These are phyloP conservation scores for Eimeria maxima DNA, from an alignment of 169 alveolate genomes.

Conservation along the genomic window DNA sequence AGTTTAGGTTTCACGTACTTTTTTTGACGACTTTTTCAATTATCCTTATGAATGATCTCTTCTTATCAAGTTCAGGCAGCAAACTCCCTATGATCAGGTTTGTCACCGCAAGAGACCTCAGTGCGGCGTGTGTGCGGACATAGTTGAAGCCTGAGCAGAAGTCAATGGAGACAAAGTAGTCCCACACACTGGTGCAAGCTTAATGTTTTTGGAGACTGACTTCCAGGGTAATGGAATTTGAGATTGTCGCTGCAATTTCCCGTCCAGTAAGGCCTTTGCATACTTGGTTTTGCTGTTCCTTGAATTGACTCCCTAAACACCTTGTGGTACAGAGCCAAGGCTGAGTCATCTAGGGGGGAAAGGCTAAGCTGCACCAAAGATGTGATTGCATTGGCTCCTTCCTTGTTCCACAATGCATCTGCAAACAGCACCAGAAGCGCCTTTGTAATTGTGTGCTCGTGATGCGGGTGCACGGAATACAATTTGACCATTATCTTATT, in stretches of 20 bases:
- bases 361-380: background rate
- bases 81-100: slow-evolving; percentile 58
- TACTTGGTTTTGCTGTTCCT: slow-evolving; percentile 40
- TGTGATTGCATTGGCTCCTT: background rate
- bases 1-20: background rate
- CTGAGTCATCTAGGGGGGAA: background rate
- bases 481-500: background rate
- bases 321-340: slow-evolving; percentile 50
- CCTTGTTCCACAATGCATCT: background rate
- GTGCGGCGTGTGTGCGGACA: slow-evolving; percentile 18
- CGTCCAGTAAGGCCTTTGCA: background rate
- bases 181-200: background rate
- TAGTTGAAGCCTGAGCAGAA: slow-evolving; percentile 41
- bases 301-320: slow-evolving; percentile 30
- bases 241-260: background rate
- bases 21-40: slow-evolving; percentile 3
- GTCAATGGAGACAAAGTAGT: background rate
- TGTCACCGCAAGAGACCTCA: slow-evolving; percentile 39
- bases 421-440: slow-evolving; percentile 17
- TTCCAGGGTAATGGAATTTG: background rate
- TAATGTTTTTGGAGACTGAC: background rate
- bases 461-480: background rate
- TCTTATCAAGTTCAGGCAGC: slow-evolving; percentile 19
- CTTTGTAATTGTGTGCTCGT: background rate
- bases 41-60: background rate